These are phyloP conservation scores for Pseudonitzschia pungens DNA, from an alignment of 108 stramenopile species.

Conservation along the genomic window DNA sequence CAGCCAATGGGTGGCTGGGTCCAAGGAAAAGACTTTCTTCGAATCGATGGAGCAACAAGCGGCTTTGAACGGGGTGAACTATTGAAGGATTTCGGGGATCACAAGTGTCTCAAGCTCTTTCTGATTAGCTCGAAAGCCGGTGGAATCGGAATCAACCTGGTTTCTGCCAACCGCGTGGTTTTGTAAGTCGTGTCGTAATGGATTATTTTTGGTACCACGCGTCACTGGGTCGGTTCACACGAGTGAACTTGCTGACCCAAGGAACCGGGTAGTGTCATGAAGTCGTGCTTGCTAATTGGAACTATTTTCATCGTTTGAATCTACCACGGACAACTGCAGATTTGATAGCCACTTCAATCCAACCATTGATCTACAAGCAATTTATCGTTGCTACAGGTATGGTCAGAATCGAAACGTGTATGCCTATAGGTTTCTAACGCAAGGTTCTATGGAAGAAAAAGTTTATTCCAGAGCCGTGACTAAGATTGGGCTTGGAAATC, in stretches of 20 bases:
- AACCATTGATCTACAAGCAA: slow-evolving; percentile 54
- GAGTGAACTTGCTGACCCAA: too few species aligned
- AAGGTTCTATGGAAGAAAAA: slow-evolving; percentile 81
- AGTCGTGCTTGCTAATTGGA: not conserved
- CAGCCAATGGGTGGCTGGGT: slow-evolving; percentile 56
- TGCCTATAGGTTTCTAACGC: slow-evolving; percentile 70
- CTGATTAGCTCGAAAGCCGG: slow-evolving; percentile 32
- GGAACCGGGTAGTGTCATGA: too few species aligned
- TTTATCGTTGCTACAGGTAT: slow-evolving; percentile 69
- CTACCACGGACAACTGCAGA: not conserved
- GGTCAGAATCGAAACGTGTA: slow-evolving; percentile 69
- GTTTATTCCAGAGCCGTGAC: slow-evolving; percentile 64
- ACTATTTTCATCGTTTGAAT: slow-evolving; percentile 34
- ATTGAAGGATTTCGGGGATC: slow-evolving; percentile 33
- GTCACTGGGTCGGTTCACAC: too few species aligned
- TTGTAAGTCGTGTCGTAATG: slow-evolving; percentile 41
- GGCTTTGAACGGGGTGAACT: slow-evolving; percentile 62
- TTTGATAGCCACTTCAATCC: slow-evolving; percentile 75
- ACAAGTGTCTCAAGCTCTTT: slow-evolving; percentile 32
- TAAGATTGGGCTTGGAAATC: slow-evolving; percentile 58
- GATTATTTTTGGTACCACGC: too few species aligned
- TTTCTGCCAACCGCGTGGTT: slow-evolving; percentile 18
- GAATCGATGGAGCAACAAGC: slow-evolving; percentile 67
- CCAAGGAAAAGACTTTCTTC: slow-evolving; percentile 54
- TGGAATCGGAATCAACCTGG: slow-evolving; percentile 28